These are phyloP conservation scores for Neofusicoccum ribis DNA, from an alignment of 2,329 filamentous ascomycete genomes.

Conservation along the genomic window DNA sequence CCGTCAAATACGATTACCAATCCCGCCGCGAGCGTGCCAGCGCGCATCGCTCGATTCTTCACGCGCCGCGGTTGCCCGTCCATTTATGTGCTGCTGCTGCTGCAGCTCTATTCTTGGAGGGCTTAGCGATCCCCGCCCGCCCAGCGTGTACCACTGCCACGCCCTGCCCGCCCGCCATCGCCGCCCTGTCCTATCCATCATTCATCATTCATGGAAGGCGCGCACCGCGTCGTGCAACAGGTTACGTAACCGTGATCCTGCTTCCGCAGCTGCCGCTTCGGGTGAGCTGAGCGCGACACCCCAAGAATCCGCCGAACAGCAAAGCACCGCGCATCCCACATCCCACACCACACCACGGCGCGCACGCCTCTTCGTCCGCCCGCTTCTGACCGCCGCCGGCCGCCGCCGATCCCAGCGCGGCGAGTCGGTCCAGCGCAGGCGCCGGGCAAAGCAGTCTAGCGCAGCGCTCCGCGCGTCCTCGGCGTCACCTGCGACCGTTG, in stretches of 20 bases:
- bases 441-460: too few species aligned
- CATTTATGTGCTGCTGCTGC: background rate
- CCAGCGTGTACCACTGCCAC: background rate
- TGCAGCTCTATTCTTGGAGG: conserved; percentile 5
- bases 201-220: background rate
- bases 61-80: background rate
- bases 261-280: conserved; percentile 17
- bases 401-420: background rate
- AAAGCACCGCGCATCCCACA: background rate
- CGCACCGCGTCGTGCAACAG: background rate
- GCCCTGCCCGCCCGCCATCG: background rate
- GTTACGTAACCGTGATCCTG: conserved; percentile 5
- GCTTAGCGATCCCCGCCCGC: background rate
- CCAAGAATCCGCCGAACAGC: conserved; percentile 4
- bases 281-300: conserved; percentile 8
- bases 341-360: background rate
- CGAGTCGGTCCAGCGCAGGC: background rate
- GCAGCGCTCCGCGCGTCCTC: background rate
- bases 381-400: too few species aligned
- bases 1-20: conserved; percentile 11
- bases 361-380: too few species aligned
- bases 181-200: background rate
- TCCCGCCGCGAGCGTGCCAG: background rate
- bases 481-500: background rate
- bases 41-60: background rate